Evolutionary conservation across 2,329 filamentous ascomycete genomes (phyloP).

Genomic region (Colletotrichum lini): DNA sequence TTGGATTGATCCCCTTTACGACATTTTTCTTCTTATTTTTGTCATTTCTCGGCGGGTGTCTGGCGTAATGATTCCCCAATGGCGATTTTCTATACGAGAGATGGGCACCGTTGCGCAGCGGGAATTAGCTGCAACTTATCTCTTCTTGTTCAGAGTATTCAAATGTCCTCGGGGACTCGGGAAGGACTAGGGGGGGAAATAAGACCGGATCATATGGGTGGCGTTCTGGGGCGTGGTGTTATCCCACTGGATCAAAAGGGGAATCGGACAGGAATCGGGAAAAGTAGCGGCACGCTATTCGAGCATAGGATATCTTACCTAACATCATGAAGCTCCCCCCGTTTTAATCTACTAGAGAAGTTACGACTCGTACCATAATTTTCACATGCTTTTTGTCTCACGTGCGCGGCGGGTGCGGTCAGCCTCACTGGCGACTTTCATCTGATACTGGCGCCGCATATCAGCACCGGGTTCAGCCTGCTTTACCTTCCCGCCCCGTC

Average conservation of each 20-base stretch:
- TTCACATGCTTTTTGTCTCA: conserved; percentile 35
- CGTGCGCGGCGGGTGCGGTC: neutral
- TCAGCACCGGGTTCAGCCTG: conserved; percentile 23
- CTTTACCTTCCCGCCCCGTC: conserved; percentile 17
- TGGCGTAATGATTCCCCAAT: conserved; percentile 36
- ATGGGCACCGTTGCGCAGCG: conserved; percentile 10
- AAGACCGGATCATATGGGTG: neutral
- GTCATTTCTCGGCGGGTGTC: conserved; percentile 11
- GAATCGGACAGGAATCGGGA: conserved; percentile 1
- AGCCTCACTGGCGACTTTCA: conserved; percentile 30
- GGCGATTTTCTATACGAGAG: conserved; percentile 33
- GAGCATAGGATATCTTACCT: conserved; percentile 10
- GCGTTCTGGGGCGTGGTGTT: conserved; percentile 9
- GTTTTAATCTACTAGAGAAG: conserved; percentile 24
- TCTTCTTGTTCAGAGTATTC: conserved; percentile 33
- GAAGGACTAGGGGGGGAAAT: neutral
- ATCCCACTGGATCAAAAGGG: neutral
- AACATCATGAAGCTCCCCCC: conserved; percentile 8
- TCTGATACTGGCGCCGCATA: conserved; percentile 23
- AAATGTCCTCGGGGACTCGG: conserved; percentile 35
- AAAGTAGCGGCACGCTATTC: conserved; percentile 11
- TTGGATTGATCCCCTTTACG: neutral
- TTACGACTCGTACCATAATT: conserved; percentile 25
- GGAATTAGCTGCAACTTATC: neutral
- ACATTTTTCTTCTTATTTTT: neutral